Conservation (phyloP, 2,329 filamentous ascomycete species). For the Tolypocladium endophyticum region DNA sequence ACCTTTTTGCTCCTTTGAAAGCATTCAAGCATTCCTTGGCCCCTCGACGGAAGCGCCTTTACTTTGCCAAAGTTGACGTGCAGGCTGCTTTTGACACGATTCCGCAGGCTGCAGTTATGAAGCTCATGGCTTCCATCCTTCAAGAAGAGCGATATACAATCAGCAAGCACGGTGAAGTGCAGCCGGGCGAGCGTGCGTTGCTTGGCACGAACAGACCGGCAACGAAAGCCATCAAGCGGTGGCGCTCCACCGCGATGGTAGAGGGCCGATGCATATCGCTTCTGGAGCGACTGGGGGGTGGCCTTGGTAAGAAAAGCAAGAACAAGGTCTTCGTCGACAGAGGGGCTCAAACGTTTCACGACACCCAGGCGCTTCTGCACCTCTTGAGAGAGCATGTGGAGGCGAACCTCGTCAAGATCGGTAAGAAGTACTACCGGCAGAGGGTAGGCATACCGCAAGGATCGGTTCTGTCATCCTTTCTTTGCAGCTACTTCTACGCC, state of each 20-base stretch:
- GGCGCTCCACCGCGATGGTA: conserved; percentile 40
- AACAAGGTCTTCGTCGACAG: conserved; percentile 72
- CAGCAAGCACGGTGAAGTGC: conserved; percentile 64
- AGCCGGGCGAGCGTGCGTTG: conserved; percentile 27
- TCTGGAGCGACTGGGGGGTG: conserved; percentile 29
- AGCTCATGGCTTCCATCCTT: conserved; percentile 50
- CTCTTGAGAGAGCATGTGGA: conserved; percentile 72
- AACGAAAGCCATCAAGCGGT: conserved; percentile 34
- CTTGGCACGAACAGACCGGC: conserved; percentile 9
- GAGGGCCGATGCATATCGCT: conserved; percentile 32
- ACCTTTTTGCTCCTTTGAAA: conserved; percentile 66
- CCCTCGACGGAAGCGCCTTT: conserved; percentile 37
- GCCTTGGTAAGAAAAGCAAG: conserved; percentile 33
- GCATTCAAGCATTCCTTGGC: conserved; percentile 49
- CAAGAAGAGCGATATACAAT: conserved; percentile 56
- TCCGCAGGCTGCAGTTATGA: conserved; percentile 64
- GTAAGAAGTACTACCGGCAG: conserved; percentile 81
- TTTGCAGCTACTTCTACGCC: conserved; percentile 96
- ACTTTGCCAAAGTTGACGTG: conserved; percentile 89
- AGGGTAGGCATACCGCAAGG: conserved; percentile 87
- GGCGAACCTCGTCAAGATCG: conserved; percentile 77
- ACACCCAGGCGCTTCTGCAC: conserved; percentile 50
- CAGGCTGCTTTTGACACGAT: conserved; percentile 92
- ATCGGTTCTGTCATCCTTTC: conserved; percentile 71
- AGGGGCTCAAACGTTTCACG: conserved; percentile 45